Conservation (phyloP, 2,329 filamentous ascomycete species). For the Colletotrichum spaethianum region DNA sequence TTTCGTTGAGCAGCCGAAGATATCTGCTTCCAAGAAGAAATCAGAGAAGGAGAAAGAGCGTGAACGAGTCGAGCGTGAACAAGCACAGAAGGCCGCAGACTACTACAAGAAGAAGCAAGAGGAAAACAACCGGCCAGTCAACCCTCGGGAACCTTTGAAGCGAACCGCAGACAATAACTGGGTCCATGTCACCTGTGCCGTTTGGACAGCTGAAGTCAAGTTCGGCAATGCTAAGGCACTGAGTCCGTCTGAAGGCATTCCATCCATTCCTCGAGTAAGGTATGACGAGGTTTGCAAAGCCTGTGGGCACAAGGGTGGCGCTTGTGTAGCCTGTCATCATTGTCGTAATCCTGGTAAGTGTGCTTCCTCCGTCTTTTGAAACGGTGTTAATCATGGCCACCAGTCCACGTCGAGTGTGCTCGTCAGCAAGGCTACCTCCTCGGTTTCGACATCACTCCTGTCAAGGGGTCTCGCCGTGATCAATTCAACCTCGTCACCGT, state of each 20-base stretch:
- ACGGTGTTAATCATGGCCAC: conserved; percentile 38
- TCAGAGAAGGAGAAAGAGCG: conserved; percentile 92
- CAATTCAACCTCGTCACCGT: conserved; percentile 85
- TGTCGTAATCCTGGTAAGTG: conserved; percentile 70
- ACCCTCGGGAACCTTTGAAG: conserved; percentile 92
- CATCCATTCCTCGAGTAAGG: conserved; percentile 79
- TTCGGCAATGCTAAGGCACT: conserved; percentile 89
- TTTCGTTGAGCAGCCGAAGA: conserved; percentile 85
- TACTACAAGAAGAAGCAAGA: conserved; percentile 87
- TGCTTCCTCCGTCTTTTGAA: conserved; percentile 45
- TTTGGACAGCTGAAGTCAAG: conserved; percentile 93
- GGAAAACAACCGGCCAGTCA: conserved; percentile 84
- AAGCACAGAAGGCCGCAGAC: conserved; percentile 83
- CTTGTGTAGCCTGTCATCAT: conserved; percentile 86
- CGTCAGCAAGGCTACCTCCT: conserved; percentile 85
- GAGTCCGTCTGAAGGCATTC: conserved; percentile 91
- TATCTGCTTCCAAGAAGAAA: conserved; percentile 87
- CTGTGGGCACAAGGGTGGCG: conserved; percentile 82
- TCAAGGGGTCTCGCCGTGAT: conserved; percentile 90
- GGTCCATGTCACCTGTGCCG: conserved; percentile 94
- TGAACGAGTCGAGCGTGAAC: conserved; percentile 87
- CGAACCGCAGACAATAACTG: conserved; percentile 97
- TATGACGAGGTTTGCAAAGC: conserved; percentile 87
- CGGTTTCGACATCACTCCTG: conserved; percentile 90
- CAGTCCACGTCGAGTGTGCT: conserved; percentile 92